Base-by-base conservation (phyloP, 441 rosid species). In the Omphalea diandra region DNA sequence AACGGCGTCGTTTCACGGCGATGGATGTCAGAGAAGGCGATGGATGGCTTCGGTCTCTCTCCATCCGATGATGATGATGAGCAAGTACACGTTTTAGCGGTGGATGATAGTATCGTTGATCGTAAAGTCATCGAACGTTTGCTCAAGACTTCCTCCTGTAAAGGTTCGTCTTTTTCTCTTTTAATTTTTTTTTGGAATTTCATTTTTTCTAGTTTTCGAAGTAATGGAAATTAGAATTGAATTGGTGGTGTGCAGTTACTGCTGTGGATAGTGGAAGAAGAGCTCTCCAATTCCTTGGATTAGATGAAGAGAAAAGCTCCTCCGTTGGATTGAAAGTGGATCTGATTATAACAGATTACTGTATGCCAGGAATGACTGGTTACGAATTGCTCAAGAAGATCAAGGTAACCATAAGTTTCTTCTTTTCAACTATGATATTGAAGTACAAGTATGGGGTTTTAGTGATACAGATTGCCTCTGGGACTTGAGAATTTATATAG, bases 331-430 rank as follows among this genome's bases (percentile, higher is more conserved):
- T 90, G 73, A 91, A 91, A 75, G 97, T 94, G 72, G 97, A 94
- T 83, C 68, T 91, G 73, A 87, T 94, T 62, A 94, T 94, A 41
- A 94, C 97, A 2, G 98, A 94, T 65, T 94, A 94, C 62, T 94
- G 95, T 43, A 94, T 94, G 98, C 98, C 98, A 38, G 97, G 90
- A 73, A 91, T 94, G 98, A 91, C 97, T 17, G 98, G 98, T 14
- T 91, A 90, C 60, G 98, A 94, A 72, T 76, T 91, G 62, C 95
- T 94, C 64, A 91, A 94, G 83, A 91, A 88, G 73, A 85, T 91
- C 49, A 94, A 94, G 94, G 97, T 90, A n/a, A 35, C 67, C 22
- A 35, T 41, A 20, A 9, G 38, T 69, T 29, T 49, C 35, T 29
- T 17, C 1, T n/a, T n/a, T n/a, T n/a, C n/a, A n/a, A n/a, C n/a